Base-by-base conservation (phyloP, 129 eudicot species). In the Flaveria sonorensis region DNA sequence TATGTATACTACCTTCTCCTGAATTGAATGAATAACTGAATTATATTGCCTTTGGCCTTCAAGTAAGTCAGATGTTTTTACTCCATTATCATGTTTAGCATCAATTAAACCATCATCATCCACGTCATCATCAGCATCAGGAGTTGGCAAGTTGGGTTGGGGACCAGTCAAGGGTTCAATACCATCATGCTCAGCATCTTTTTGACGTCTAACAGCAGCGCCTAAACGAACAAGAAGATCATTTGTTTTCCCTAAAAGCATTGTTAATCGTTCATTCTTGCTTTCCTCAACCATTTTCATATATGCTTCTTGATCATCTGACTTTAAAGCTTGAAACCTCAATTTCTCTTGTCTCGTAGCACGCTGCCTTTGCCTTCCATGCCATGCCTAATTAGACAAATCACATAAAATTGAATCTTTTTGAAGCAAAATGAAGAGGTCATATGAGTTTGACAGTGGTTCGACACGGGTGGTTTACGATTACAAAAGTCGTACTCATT, bases 281-380 rank as follows among this genome's bases (percentile, higher is more conserved):
- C 99, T 95, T 89, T 95, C 99, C 83, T 95, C 96, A 9, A 95
- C 99, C 97, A 95, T 90, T 87, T 85, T 95, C 99, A 95, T 95
- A 89, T 95, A 95, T 28, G 99, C 96, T 92, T 95, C 99, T 73
- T 95, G 97, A 73, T 95, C 99, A 82, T 91, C 97, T 70, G 96
- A 87, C 74, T 87, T 89, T 57, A 95, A 76, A 77, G 99, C 99
- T 85, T 95, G 97, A 82, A 95, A 85, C 89, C 99, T 88, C 91
- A 95, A 71, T 74, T 95, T 91, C 81, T 91, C 99, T 73, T 84
- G 90, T 72, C 99, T 77, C 23, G 96, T 89, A 78, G 99, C 99
- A 73, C 97, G 88, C 79, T 95, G 97, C 81, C 99, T 85, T 78
- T 91, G 99, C 84, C 97, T 95, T 77, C 94, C 99, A 78, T 95